These are phyloP conservation scores for Russula brevipes DNA, from an alignment of 768 basidiomycete genomes.

Conservation along the genomic window DNA sequence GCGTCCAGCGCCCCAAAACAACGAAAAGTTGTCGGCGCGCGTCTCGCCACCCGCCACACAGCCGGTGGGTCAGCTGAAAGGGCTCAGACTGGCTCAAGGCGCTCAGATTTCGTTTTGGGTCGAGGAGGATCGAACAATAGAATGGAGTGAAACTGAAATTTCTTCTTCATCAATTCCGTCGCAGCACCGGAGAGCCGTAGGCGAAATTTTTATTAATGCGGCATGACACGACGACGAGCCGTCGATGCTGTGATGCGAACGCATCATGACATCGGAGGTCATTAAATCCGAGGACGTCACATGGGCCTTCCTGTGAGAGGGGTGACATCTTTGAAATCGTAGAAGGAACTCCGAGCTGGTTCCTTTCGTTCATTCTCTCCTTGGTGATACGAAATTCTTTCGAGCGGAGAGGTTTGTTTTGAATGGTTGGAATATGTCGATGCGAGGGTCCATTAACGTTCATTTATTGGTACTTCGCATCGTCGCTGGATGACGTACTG, in stretches of 20 bases:
- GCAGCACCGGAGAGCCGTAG: no score
- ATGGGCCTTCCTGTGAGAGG: not conserved
- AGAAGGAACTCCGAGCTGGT: not conserved
- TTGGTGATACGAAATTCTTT: not conserved
- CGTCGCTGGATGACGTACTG: not conserved
- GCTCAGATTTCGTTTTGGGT: not conserved
- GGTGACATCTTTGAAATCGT: not conserved
- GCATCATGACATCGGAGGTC: not conserved
- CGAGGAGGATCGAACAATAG: not conserved
- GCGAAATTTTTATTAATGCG: not conserved
- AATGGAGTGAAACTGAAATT: not conserved
- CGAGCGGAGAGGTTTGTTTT: not conserved
- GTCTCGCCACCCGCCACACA: not conserved
- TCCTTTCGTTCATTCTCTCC: not conserved
- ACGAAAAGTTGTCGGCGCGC: not conserved
- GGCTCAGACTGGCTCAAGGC: no score
- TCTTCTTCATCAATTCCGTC: no score
- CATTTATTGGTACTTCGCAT: not conserved
- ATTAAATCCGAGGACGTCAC: not conserved
- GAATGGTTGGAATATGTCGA: not conserved
- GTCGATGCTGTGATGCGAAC: not conserved
- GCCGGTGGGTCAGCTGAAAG: conserved; percentile 2
- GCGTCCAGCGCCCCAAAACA: not conserved
- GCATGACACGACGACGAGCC: not conserved
- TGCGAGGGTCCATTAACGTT: not conserved